Evolutionary conservation across 306 rosid species (phyloP).

Genomic region (Lagenaria siceraria): DNA sequence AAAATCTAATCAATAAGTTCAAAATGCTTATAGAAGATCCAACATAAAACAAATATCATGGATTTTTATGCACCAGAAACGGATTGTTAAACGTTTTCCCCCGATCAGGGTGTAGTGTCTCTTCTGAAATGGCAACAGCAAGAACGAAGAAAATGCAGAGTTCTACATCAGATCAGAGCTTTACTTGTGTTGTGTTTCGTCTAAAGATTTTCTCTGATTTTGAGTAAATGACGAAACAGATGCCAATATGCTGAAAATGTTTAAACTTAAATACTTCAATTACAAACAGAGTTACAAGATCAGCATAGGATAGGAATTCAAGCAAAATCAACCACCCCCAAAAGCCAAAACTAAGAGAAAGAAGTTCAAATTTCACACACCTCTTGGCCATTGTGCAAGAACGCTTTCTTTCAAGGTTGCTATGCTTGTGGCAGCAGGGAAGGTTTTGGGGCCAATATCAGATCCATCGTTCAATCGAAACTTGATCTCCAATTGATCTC

Average conservation of each 20-base stretch:
- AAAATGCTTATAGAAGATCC: background rate
- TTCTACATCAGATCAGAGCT: constrained; percentile 5
- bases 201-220: background rate
- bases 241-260: background rate
- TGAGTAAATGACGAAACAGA: background rate
- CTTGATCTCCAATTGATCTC: constrained; percentile 74
- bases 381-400: constrained; percentile 91
- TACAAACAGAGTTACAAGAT: background rate
- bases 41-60: background rate
- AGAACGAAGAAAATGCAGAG: background rate
- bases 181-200: background rate
- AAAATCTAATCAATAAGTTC: background rate
- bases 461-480: constrained; percentile 77
- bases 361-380: constrained; percentile 14
- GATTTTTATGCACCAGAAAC: background rate
- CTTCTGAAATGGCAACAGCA: background rate
- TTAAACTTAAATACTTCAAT: background rate
- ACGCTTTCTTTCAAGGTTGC: constrained; percentile 64
- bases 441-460: constrained; percentile 75
- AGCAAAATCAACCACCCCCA: background rate
- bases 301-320: background rate
- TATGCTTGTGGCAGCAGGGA: constrained; percentile 66
- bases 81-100: background rate
- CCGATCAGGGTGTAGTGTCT: background rate
- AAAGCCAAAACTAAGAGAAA: background rate